Evolutionary conservation across 75 land plant genomes (phyloP), one percentile per base, ranked within the genome.

Genomic region (Pinus albicaulis): DNA sequence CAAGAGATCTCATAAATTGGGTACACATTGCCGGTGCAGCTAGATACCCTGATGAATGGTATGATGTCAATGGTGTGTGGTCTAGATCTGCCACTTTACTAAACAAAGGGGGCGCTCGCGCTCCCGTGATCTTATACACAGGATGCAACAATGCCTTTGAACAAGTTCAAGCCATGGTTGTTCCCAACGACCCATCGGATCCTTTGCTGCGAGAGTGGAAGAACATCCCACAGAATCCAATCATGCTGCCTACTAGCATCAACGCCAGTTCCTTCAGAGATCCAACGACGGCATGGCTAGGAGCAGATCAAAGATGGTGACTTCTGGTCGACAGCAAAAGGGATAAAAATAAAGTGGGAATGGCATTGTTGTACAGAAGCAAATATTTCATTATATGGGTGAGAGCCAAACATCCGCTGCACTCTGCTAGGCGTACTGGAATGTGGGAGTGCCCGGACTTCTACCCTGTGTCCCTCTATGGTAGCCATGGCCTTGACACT

Each of bases 361-460:
- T 75, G 66, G 83, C 87, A 14, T 73, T 86, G 68, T n/a, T 86
- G 1, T 86, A 77, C 71, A 84, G 68, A 76, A 88, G 91, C 73
- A 60, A 61, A 26, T 86, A 92, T 52, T 89, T 92, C 66, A 59
- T 53, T 59, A 60, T 57, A 0, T 91, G 92, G 94, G 72, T 36
- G 7, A 74, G 71, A 76, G 78, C 74, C 20, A 55, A 76, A 14
- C 78, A 82, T 26, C 90, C 82, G 0, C 56, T 93, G 5, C 90
- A 91, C 59, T 74, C 81, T 0, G 65, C 26, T 1, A 31, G 34
- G 3, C 56, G 31, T 20, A 85, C 87, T 0, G 96, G 96, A 0
- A 91, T 87, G 89, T 93, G 92, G 94, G 96, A 93, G 70, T 89
- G 94, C 81, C 92, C 87, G 0, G 96, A 93, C 65, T 93, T 93